Conservation (phyloP, 129 eudicot species). For the Erigeron canadensis region DNA sequence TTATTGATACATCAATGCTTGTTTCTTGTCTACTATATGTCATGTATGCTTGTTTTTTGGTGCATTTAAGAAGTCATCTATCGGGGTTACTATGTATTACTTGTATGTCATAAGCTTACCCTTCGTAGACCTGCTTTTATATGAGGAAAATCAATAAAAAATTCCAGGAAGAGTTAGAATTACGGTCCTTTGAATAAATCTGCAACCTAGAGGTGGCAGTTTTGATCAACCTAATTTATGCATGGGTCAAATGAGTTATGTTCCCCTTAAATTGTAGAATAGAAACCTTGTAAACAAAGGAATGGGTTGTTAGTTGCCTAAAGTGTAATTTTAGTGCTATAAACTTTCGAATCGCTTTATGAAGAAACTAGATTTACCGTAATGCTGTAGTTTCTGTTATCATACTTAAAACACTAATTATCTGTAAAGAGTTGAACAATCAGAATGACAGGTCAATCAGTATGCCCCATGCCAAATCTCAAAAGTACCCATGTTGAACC, state of each 20-base stretch:
- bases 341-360: too few relatives aligned
- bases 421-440: not conserved
- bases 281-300: not conserved
- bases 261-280: not conserved
- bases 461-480: not conserved
- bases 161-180: too few relatives aligned
- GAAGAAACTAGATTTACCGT: not conserved
- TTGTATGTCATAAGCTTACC: not conserved
- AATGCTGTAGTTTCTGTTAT: not conserved
- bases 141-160: too few relatives aligned
- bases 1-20: not conserved
- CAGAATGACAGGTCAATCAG: not conserved
- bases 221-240: not conserved
- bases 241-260: constrained; percentile 4
- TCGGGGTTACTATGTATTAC: not conserved
- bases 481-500: not conserved
- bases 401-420: not conserved
- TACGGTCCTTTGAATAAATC: not conserved
- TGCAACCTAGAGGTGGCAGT: constrained; percentile 10
- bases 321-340: not conserved
- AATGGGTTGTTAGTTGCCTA: not conserved
- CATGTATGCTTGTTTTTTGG: constrained; percentile 7
- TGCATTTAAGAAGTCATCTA: not conserved
- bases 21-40: constrained; percentile 4
- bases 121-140: not conserved